Percentiles rank a stretch among this genome's conserved stretches.
These are phyloP conservation scores for Mollisia scopiformis DNA, from an alignment of 2,329 filamentous ascomycete species.

Conservation along the genomic window DNA sequence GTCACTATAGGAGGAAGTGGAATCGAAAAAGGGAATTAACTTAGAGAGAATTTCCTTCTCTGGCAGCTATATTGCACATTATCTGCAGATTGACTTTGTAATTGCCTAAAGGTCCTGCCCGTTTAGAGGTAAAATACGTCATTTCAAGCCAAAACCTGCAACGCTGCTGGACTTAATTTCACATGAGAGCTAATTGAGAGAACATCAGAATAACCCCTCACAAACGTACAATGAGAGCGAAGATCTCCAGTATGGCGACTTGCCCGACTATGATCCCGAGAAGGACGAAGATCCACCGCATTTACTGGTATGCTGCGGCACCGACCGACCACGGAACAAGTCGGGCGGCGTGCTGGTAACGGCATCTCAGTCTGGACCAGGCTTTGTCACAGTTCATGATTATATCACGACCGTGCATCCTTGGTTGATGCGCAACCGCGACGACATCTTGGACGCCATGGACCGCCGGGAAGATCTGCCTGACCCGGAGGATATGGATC, in stretches of 20 bases:
- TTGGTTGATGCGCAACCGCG: constrained; percentile 3
- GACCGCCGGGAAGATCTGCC: constrained; percentile 5
- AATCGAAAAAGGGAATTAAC: no score
- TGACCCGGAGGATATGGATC: constrained; percentile 9
- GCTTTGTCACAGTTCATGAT: constrained; percentile 7
- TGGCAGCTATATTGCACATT: no score
- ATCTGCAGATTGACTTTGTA: no score
- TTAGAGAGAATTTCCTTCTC: no score
- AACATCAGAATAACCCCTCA: no score
- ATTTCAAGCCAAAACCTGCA: no score
- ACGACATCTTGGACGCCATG: constrained; percentile 8
- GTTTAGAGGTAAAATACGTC: no score
- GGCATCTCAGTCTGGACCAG: neutral
- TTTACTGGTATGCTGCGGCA: constrained; percentile 1
- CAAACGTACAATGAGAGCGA: neutral
- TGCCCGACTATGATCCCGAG: constrained; percentile 2
- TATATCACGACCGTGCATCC: constrained; percentile 3
- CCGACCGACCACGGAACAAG: neutral
- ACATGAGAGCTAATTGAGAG: no score
- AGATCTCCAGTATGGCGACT: neutral
- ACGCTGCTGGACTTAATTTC: no score
- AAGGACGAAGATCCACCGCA: neutral
- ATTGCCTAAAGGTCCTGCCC: no score
- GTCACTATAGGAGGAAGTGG: no score
- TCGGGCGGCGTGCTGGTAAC: neutral